These are phyloP conservation scores for Rhododendron griersonianum DNA, from an alignment of 148 eudicot genomes.

Conservation along the genomic window DNA sequence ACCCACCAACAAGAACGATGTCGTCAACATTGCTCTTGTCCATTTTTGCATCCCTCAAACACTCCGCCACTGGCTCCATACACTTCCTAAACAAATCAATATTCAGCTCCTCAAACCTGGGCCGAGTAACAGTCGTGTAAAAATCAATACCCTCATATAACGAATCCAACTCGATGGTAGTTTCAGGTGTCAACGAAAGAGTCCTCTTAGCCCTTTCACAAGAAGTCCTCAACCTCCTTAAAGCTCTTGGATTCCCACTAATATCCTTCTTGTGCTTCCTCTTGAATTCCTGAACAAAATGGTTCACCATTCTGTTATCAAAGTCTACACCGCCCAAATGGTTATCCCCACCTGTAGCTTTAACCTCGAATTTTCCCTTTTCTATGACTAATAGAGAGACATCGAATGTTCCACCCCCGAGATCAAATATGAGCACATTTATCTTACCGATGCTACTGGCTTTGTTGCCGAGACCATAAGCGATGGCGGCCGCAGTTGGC, in stretches of 20 bases:
- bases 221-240: neutral
- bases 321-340: neutral
- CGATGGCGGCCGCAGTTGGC: neutral
- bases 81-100: neutral
- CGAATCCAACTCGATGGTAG: neutral
- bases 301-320: neutral
- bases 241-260: neutral
- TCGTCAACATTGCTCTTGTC: neutral
- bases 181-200: neutral
- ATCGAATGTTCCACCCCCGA: no score
- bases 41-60: slow-evolving; percentile 4
- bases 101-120: neutral
- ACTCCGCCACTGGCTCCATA: slow-evolving; percentile 4
- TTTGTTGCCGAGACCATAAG: neutral
- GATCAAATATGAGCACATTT: no score
- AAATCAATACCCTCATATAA: neutral
- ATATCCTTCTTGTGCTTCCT: neutral
- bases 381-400: no score
- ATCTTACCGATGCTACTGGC: neutral
- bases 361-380: neutral
- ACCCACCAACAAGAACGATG: neutral
- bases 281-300: neutral
- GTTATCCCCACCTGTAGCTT: neutral
- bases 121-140: neutral
- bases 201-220: neutral